Evolutionary conservation across 2,329 filamentous ascomycete genomes (phyloP), one percentile per base, ranked within the genome.

Genomic region (Venturia asperata): DNA sequence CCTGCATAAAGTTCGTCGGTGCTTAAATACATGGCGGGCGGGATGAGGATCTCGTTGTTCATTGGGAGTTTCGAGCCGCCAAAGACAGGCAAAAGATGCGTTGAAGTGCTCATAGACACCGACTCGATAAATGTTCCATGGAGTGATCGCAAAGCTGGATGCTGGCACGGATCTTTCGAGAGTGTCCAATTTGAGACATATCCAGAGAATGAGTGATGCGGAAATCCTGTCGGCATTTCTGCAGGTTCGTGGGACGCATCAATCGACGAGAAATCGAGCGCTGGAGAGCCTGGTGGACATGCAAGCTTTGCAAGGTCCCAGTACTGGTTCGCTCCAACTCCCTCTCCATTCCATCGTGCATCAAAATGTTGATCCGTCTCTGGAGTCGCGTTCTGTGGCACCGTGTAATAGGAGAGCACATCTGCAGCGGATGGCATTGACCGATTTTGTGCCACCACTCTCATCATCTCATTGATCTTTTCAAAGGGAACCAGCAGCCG

Each of bases 11-110:
- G 73, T 6, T 74, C 74, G 41, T 78, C 74, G 10, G 77, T 71
- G 3, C 75, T 76, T 75, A 79, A 81, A 72, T 82, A 81, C 74
- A 80, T 80, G 7, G 80, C 76, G 0, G 80, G 74, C 0, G 81
- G 81, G 5, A 82, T 73, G 5, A 82, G 72, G 60, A 82, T 82
- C 65, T 82, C 81, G 67, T 81, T 82, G 72, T 81, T 82, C 71
- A 79, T 74, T 0, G 76, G 72, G 0, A 82, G 71, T 66, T 83
- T 83, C 17, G 78, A 80, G 10, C 78, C 79, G 1, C 80, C 78
- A 56, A 83, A 82, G 2, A 82, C 69, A 6, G 81, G 81, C 60
- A 82, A 74, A 34, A 83, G 72, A n/a, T 74, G 71, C 47, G 75
- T 73, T 0, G 78, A 77, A 15, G 75, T 78, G 1, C 74, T 74